Evolutionary conservation across 768 basidiomycete species (phyloP).

Genomic region (Phallus indusiatus): DNA sequence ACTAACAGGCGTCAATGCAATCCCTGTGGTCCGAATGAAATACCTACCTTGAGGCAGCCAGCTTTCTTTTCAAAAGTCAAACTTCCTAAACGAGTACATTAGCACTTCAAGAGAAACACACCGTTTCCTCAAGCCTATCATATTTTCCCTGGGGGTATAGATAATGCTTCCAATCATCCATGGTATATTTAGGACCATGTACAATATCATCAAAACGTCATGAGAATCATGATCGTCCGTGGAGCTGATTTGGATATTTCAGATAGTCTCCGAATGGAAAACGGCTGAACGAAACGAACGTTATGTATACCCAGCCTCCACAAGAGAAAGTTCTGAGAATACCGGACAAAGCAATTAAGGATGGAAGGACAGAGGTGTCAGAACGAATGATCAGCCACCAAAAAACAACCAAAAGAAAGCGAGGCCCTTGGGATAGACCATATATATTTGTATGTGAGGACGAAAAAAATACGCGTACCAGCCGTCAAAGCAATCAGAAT

Average conservation of each 20-base stretch:
- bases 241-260: conserved; percentile 18
- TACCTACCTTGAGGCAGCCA: conserved; percentile 43
- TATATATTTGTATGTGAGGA: neutral
- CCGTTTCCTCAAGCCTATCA: conserved; percentile 42
- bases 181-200: conserved; percentile 75
- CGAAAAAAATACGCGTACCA: conserved; percentile 28
- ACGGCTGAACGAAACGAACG: conserved; percentile 25
- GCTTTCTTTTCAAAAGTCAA: conserved; percentile 29
- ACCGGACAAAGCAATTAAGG: conserved; percentile 49
- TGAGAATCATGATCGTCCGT: conserved; percentile 76
- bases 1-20: conserved; percentile 24
- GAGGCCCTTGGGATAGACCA: conserved; percentile 43
- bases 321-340: conserved; percentile 69
- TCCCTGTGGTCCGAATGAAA: neutral
- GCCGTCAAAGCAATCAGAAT: conserved; percentile 81
- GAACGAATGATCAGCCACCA: conserved; percentile 52
- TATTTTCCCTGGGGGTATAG: conserved; percentile 37
- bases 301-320: conserved; percentile 90
- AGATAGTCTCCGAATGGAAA: neutral
- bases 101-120: conserved; percentile 16
- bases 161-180: conserved; percentile 76
- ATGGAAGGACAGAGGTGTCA: conserved; percentile 33
- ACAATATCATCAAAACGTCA: conserved; percentile 81
- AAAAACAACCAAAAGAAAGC: conserved; percentile 55
- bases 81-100: neutral